Conservation (phyloP, 805 yeast genomes). For the Starmerella ratchasimensis region DNA sequence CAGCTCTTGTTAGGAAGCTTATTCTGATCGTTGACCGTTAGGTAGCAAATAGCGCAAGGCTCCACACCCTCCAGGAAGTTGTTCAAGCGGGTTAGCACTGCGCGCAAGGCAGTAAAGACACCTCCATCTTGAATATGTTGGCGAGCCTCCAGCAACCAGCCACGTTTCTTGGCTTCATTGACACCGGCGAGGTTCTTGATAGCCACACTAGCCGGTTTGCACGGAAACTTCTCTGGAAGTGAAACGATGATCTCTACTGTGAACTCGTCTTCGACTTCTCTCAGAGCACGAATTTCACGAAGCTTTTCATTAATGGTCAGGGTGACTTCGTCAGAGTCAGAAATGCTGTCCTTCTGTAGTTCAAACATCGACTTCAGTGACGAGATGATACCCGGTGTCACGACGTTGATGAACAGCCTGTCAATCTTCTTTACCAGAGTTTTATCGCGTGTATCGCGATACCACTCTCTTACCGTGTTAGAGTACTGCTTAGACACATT, state of each 20-base stretch:
- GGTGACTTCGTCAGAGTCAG: slow-evolving; percentile 1
- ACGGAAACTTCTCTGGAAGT: slow-evolving; percentile 65
- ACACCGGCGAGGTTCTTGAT: slow-evolving; percentile 82
- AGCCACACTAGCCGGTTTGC: slow-evolving; percentile 43
- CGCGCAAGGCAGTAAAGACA: slow-evolving; percentile 45
- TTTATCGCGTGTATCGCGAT: slow-evolving; percentile 17
- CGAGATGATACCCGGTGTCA: slow-evolving; percentile 15
- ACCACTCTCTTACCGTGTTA: slow-evolving; percentile 17
- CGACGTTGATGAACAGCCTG: slow-evolving; percentile 3
- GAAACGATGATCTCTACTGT: slow-evolving; percentile 38
- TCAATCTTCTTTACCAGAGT: slow-evolving; percentile 11
- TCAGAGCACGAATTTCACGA: slow-evolving; percentile 18
- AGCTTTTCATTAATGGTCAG: slow-evolving; percentile 13
- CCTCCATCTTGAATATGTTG: slow-evolving; percentile 44
- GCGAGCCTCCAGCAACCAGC: slow-evolving; percentile 88
- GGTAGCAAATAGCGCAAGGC: slow-evolving; percentile 94
- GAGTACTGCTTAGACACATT: slow-evolving; percentile 7
- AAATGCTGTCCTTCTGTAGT: background rate
- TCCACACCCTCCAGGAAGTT: slow-evolving; percentile 81
- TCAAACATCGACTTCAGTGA: slow-evolving; percentile 7
- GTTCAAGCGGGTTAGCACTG: slow-evolving; percentile 58
- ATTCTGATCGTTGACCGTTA: slow-evolving; percentile 78
- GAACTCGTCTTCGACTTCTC: slow-evolving; percentile 20
- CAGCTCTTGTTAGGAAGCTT: slow-evolving; percentile 83
- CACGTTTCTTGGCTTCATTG: slow-evolving; percentile 82